Base-by-base conservation (phyloP, 2,329 filamentous ascomycete species). In the Chaetomium globosum region DNA sequence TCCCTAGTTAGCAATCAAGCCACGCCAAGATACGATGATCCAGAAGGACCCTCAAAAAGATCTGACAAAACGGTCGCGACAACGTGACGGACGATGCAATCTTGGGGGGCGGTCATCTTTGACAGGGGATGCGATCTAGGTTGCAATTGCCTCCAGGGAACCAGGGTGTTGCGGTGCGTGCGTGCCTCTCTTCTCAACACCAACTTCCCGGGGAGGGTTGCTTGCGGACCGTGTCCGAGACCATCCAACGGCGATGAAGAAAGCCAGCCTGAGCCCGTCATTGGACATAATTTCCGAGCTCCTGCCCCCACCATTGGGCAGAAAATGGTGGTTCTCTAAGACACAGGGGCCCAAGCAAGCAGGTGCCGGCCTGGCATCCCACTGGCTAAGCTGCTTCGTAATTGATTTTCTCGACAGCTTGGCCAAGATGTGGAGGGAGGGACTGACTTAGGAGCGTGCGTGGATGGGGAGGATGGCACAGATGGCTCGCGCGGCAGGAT, bases 321-420 rank as follows among this genome's bases (percentile, higher is more conserved):
- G 74, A 77, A 78, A 77, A 73, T 69, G 71, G 71, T 67, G 53
- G 63, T 59, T 49, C 56, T 63, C 55, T 51, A 65, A 65, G 64
- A 69, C 75, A 64, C 39, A 43, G 16, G n/a, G 75, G 77, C 74
- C 75, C 76, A 77, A 78, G 78, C 77, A n/a, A n/a, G 75, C 77
- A 70, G 10, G 16, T n/a, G 71, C 73, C 78, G 74, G 79, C 74
- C 74, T 77, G 71, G 67, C 73, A 78, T 81, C 79, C 78, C 77
- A 79, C 80, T 81, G 80, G 80, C 73, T 76, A 76, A 75, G 65
- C 74, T 33, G 74, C 68, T 68, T 71, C 64, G 55, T 55, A 55
- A 57, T 33, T 36, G 8, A 67, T 69, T 74, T 73, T 74, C 74
- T 73, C 71, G 72, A 62, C 66, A 52, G n/a, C n/a, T 52, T 52